Base-by-base conservation (phyloP, 345 rosid species). In the Eucalyptus grandis region DNA sequence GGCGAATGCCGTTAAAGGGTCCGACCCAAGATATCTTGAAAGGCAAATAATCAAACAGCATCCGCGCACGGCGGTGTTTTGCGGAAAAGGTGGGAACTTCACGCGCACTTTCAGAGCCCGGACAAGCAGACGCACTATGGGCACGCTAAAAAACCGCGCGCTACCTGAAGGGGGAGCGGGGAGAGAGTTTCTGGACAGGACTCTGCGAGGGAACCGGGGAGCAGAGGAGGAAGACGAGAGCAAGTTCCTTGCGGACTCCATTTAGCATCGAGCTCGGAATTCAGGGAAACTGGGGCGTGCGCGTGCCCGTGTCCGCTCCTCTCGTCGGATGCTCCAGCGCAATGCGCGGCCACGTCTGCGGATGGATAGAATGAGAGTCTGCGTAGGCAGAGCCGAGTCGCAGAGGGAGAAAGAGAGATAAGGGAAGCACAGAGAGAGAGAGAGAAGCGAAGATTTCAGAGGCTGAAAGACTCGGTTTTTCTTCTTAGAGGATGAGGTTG, bases 161-260 rank as follows among this genome's bases (percentile, higher is more conserved):
- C 77, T 91, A 96, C 99, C 98, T 51, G 95, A 92, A 91, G 95
- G 90, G 87, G 90, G 49, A 14, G 88, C 51, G 49, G 69, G 51
- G 31, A 34, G 34, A 81, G 96, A 86, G 80, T n/a, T 93, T 88
- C 93, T 97, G 88, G 91, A 86, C 86, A 91, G 95, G 88, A 93
- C 93, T 94, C 93, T 93, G 11, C 94, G 26, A 43, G 93, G 93
- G 92, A 94, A 94, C 54, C 96, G 90, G 49, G 97, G 95, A 91
- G 98, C 90, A 50, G 98, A 92, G 91, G 95, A 92, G 80, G 98
- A 90, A 13, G 98, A 93, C 90, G 95, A 92, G 87, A 97, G 92
- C 88, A 97, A 91, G 89, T 90, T 93, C 91, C 94, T 92, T 62
- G 94, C 93, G 89, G 96, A 95, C 90, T 95, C 99, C 99, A 97